Conservation (phyloP, 345 rosid genomes). For the Turnera subulata region DNA sequence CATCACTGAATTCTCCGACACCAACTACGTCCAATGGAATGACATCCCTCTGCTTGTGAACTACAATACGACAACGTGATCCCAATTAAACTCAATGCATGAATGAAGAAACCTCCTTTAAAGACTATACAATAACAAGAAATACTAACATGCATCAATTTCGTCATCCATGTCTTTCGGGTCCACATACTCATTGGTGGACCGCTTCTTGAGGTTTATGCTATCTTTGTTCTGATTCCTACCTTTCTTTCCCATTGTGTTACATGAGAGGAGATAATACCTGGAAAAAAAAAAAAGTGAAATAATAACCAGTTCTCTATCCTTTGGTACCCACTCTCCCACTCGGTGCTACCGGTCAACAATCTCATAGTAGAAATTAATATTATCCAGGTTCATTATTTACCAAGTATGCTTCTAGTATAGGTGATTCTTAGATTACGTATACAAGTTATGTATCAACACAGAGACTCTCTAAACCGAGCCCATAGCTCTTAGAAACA, state of each 20-base stretch:
- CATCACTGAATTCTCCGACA: constrained; percentile 59
- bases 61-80: constrained; percentile 28
- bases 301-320: no score
- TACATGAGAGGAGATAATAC: no score
- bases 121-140: background rate
- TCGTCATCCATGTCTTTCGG: constrained; percentile 58
- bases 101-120: background rate
- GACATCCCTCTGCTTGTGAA: constrained; percentile 82
- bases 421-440: no score
- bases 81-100: background rate
- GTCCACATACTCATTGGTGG: constrained; percentile 29
- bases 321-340: no score
- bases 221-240: constrained; percentile 37
- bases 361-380: no score
- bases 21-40: constrained; percentile 60
- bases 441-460: no score
- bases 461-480: no score
- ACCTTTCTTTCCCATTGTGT: constrained; percentile 58
- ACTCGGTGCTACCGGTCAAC: no score
- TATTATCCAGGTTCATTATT: no score
- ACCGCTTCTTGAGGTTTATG: constrained; percentile 37
- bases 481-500: no score
- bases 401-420: no score
- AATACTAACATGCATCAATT: constrained; percentile 56
- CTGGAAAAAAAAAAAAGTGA: no score